Conservation (phyloP, 768 basidiomycete species). For the Suillus subluteus region DNA sequence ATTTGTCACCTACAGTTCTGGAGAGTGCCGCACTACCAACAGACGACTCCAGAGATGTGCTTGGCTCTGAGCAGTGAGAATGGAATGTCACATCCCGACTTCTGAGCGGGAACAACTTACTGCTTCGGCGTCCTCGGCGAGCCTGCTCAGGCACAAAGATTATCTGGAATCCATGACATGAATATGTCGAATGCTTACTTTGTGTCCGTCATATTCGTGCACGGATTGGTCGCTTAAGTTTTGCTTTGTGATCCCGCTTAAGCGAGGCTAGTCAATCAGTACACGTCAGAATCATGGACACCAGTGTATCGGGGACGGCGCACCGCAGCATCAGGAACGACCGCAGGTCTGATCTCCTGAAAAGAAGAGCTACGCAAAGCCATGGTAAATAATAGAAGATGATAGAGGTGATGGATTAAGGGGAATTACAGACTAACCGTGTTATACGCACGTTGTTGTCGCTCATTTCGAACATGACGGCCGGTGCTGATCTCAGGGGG, state of each 20-base stretch:
- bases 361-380: not conserved
- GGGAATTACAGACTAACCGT: not conserved
- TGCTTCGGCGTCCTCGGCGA: not conserved
- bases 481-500: not conserved
- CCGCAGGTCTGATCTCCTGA: not conserved
- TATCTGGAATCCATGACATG: not conserved
- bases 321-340: not conserved
- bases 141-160: not conserved
- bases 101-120: not conserved
- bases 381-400: not conserved
- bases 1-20: not conserved
- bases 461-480: constrained; percentile 1
- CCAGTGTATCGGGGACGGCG: not conserved
- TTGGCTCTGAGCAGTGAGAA: not conserved
- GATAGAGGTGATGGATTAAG: not conserved
- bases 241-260: not conserved
- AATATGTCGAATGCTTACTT: not conserved
- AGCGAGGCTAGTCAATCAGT: not conserved
- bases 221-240: not conserved
- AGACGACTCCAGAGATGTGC: not conserved
- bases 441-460: not conserved
- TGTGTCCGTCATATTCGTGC: not conserved
- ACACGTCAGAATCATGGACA: not conserved
- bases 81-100: not conserved
- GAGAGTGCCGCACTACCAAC: not conserved